Conservation (phyloP, 768 basidiomycete genomes). For the Pisolithus tinctorius region DNA sequence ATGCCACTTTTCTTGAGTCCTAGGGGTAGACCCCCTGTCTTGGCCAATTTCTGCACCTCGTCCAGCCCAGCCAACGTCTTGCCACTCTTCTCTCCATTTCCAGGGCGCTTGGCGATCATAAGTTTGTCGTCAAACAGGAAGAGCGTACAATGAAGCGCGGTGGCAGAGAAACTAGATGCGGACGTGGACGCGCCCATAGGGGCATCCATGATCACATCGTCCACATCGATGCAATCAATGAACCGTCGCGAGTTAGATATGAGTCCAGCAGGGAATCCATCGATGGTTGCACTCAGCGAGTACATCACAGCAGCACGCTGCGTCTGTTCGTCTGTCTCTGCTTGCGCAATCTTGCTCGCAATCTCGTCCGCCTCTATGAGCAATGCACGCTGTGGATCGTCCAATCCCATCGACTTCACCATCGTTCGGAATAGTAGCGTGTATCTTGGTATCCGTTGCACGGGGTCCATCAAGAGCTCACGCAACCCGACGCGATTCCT, state of each 20-base stretch:
- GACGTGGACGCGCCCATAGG: constrained; percentile 34
- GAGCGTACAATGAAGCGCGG: constrained; percentile 73
- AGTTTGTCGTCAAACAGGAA: constrained; percentile 95
- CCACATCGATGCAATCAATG: constrained; percentile 90
- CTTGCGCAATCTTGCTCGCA: constrained; percentile 84
- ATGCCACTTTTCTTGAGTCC: constrained; percentile 75
- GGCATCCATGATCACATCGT: constrained; percentile 61
- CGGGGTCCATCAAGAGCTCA: constrained; percentile 93
- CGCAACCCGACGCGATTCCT: constrained; percentile 82
- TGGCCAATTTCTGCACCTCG: constrained; percentile 67
- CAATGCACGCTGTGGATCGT: constrained; percentile 72
- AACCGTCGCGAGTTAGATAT: constrained; percentile 84
- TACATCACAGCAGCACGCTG: constrained; percentile 85
- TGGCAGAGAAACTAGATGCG: constrained; percentile 34
- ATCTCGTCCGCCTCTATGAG: constrained; percentile 81
- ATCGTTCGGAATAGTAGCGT: constrained; percentile 89
- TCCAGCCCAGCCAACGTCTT: constrained; percentile 69
- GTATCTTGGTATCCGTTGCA: constrained; percentile 93
- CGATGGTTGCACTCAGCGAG: constrained; percentile 76
- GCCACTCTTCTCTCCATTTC: constrained; percentile 69
- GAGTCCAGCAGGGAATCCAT: constrained; percentile 86
- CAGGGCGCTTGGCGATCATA: constrained; percentile 82
- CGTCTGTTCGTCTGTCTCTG: constrained; percentile 89
- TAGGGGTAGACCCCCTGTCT: constrained; percentile 51
- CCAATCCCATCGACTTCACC: constrained; percentile 79